A percentile compares a stretch with the other conserved stretches of the same genome.
These are phyloP conservation scores for Solanum hybrid DNA, from an alignment of 305 asterid species.

Conservation along the genomic window DNA sequence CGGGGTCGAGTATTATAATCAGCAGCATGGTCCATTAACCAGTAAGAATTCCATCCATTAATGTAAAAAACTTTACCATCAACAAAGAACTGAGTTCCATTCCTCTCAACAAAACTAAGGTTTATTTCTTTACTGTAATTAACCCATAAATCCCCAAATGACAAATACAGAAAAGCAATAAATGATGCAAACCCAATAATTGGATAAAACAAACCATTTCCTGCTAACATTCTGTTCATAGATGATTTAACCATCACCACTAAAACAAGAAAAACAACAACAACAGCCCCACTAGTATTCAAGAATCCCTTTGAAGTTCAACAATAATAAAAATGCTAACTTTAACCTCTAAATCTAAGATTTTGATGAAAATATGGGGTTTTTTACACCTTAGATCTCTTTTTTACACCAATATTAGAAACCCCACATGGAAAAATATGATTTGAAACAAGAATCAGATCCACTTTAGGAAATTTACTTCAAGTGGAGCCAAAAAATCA, in stretches of 20 bases:
- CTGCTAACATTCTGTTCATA: conserved; percentile 33
- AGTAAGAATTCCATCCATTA: conserved; percentile 97
- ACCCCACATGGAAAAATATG: conserved; percentile 1
- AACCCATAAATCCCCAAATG: conserved; percentile 78
- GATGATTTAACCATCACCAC: conserved; percentile 17
- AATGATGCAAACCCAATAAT: conserved; percentile 77
- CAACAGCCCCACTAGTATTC: neutral
- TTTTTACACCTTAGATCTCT: conserved; percentile 5
- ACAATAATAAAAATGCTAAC: neutral
- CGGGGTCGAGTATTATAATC: conserved; percentile 51
- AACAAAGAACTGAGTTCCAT: conserved; percentile 78
- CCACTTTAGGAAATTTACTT: conserved; percentile 5
- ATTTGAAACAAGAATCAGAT: conserved; percentile 11
- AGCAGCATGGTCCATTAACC: conserved; percentile 97
- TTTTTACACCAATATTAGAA: neutral
- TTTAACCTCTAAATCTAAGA: conserved; percentile 6
- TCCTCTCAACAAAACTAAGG: conserved; percentile 79
- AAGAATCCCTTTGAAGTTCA: neutral
- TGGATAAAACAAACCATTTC: conserved; percentile 84
- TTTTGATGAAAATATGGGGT: conserved; percentile 2
- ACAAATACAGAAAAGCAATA: conserved; percentile 64
- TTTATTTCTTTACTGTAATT: conserved; percentile 31
- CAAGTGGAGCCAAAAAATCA: conserved; percentile 8
- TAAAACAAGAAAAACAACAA: neutral
- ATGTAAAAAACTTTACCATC: conserved; percentile 84